phyloP scores from a whole-genome alignment of 75 land plant species.

The Picea sitchensis region DNA sequence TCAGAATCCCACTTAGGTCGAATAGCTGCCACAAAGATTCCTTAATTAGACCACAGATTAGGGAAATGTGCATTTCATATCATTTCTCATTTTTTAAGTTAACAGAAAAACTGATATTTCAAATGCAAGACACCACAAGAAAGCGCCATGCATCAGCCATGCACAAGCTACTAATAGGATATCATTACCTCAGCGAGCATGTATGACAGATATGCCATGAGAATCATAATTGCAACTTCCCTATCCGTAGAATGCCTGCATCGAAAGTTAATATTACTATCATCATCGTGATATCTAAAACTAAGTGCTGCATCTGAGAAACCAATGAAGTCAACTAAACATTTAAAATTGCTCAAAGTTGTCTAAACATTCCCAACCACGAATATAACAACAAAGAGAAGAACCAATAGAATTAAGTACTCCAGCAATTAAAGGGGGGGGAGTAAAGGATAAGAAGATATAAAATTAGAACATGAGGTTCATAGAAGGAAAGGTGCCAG shows the following conservation, averaged over 20 bases:
- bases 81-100: not conserved
- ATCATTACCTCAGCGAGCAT: constrained; percentile 33
- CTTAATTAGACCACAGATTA: not conserved
- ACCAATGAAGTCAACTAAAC: not conserved
- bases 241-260: constrained; percentile 39
- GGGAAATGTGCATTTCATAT: not conserved
- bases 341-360: not conserved
- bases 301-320: not conserved
- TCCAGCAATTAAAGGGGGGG: not conserved
- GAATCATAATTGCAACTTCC: constrained; percentile 41
- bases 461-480: not conserved
- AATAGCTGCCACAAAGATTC: constrained; percentile 19
- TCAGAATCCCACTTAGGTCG: constrained; percentile 33
- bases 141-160: not conserved
- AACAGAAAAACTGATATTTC: not conserved
- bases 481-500: too few species aligned
- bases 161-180: not conserved
- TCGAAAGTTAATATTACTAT: not conserved
- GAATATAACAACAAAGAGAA: not conserved
- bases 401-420: not conserved
- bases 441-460: not conserved
- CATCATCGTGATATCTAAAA: not conserved
- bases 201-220: constrained; percentile 41
- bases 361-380: not conserved
- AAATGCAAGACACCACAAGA: not conserved